A percentile compares a stretch with the other conserved stretches of the same genome.
phyloP scores from a whole-genome alignment of 371 early-diverging fungal genomes.

The Syncephalis fuscata region DNA sequence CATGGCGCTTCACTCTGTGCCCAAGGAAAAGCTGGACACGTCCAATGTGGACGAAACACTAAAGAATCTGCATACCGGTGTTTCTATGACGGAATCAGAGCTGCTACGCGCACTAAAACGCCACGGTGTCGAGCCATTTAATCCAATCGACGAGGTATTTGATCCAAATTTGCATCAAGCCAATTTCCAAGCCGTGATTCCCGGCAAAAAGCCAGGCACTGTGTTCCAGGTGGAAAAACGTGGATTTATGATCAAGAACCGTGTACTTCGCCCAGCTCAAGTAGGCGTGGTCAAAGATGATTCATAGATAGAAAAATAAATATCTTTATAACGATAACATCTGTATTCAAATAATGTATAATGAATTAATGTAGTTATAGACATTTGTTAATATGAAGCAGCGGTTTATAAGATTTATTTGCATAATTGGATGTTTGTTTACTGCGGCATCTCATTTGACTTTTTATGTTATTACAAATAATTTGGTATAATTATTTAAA shows the following conservation, averaged over 20 bases:
- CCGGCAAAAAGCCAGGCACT: slow-evolving; percentile 75
- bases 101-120: slow-evolving; percentile 75
- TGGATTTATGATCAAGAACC: slow-evolving; percentile 82
- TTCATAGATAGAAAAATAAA: no score
- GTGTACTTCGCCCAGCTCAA: slow-evolving; percentile 89
- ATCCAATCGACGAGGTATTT: slow-evolving; percentile 71
- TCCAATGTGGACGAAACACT: slow-evolving; percentile 18
- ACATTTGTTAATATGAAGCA: no score
- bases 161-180: slow-evolving; percentile 92
- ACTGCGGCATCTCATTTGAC: no score
- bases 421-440: no score
- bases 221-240: slow-evolving; percentile 77
- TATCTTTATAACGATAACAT: no score
- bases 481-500: no score
- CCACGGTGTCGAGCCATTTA: slow-evolving; percentile 73
- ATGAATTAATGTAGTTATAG: no score
- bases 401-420: no score
- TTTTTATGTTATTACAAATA: no score
- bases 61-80: slow-evolving; percentile 68
- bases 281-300: slow-evolving; percentile 72
- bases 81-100: slow-evolving; percentile 76
- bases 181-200: slow-evolving; percentile 80
- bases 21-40: slow-evolving; percentile 37
- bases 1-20: slow-evolving; percentile 73
- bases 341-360: no score